Base-by-base conservation (phyloP, 768 basidiomycete species). In the Favolaschia claudopus region DNA sequence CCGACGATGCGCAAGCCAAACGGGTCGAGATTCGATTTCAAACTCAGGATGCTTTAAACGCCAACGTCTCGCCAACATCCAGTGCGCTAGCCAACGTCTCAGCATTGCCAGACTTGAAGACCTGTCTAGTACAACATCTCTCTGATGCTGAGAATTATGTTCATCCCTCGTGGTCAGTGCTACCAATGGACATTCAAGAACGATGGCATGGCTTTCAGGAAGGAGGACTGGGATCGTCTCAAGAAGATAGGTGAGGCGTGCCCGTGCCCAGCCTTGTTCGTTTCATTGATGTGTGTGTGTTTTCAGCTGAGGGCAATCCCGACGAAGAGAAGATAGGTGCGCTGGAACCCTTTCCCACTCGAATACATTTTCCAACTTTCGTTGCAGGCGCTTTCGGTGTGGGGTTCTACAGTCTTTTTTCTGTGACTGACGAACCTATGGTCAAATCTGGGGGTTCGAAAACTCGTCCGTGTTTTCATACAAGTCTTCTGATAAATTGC, bases 261-360 rank as follows among this genome's bases (percentile, higher is more conserved):
- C 19, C 79, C 68, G 4, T 13, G 20, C 27, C 17, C 12, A 20
- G 24, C 22, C 19, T 17, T 17, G 3, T n/a, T 3, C 14, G 36
- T 3, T 20, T n/a, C 22, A 50, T 2, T 27, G 52, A 28, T 58
- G 15, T 49, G 22, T 50, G 42, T 33, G 7, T 40, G 20, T 46
- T 4, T 37, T 55, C 64, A 88, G 96, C 95, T 10, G 91, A 94
- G 67, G 95, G 96, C 0, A 97, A 98, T 70, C 95, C 95, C 0
- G 92, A 95, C 64, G 93, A 96, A 72, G 88, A 91, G 73, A 95
- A 95, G 78, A 95, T 99, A 43, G 96, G 96, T 14, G 94, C 95
- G n/a, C 94, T 94, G 65, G 93, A 92, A n/a, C n/a, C n/a, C n/a
- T n/a, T n/a, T n/a, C n/a, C n/a, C n/a, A n/a, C n/a, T n/a, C n/a